These are phyloP conservation scores for Aspergillus hortae DNA, from an alignment of 2,329 filamentous ascomycete species.

Conservation along the genomic window DNA sequence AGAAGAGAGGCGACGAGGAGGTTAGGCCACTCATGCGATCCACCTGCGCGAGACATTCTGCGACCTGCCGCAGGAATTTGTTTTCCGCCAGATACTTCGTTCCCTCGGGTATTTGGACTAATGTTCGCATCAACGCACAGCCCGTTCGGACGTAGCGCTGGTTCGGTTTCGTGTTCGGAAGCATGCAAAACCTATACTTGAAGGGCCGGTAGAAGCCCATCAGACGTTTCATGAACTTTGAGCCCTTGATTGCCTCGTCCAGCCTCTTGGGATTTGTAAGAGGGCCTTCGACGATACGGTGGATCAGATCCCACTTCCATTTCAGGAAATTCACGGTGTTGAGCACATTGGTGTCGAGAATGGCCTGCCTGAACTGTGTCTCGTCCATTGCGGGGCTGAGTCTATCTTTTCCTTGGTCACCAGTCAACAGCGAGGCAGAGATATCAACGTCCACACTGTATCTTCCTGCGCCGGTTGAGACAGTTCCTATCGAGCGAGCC, in stretches of 20 bases:
- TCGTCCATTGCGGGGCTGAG: conserved; percentile 62
- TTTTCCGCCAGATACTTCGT: conserved; percentile 82
- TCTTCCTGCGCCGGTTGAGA: conserved; percentile 36
- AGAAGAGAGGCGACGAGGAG: conserved; percentile 78
- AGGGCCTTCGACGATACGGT: conserved; percentile 87
- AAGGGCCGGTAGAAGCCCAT: conserved; percentile 96
- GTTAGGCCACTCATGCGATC: conserved; percentile 74
- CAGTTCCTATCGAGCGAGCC: conserved; percentile 65
- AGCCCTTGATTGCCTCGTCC: conserved; percentile 89
- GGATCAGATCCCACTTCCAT: conserved; percentile 96
- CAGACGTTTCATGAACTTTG: conserved; percentile 92
- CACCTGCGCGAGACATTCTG: conserved; percentile 91
- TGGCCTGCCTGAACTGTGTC: conserved; percentile 58
- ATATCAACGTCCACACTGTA: conserved; percentile 45
- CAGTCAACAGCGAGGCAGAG: conserved; percentile 38
- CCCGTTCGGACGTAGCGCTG: conserved; percentile 91
- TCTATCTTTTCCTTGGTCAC: conserved; percentile 49
- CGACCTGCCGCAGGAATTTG: conserved; percentile 88
- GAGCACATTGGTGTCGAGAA: conserved; percentile 74
- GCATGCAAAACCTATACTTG: conserved; percentile 89
- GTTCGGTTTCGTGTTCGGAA: conserved; percentile 85
- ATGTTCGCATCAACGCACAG: conserved; percentile 79
- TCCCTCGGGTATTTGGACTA: conserved; percentile 83
- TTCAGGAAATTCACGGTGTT: conserved; percentile 88
- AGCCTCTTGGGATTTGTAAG: conserved; percentile 85